Conservation (phyloP, 148 eudicot genomes). For the Amaranthus cruentus region DNA sequence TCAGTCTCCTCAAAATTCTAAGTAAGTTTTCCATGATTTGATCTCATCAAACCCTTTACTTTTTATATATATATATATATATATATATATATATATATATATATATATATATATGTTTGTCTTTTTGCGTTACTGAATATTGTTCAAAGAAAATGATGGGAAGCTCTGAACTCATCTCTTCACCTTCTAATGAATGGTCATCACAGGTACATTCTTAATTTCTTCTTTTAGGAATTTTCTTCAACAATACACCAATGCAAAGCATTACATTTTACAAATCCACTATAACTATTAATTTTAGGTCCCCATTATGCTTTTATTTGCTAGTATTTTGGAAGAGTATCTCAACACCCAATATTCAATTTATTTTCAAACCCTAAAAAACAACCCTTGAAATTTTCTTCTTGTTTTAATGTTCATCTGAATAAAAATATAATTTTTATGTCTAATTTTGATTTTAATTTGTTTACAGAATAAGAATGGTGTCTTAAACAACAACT, state of each 20-base stretch:
- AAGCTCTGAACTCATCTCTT: constrained; percentile 7
- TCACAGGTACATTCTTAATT: constrained; percentile 9
- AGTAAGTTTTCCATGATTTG: constrained; percentile 33
- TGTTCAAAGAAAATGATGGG: constrained; percentile 19
- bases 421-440: background rate
- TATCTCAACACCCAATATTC: constrained; percentile 19
- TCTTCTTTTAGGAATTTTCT: constrained; percentile 13
- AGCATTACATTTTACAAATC: background rate
- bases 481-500: constrained; percentile 22
- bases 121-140: constrained; percentile 16
- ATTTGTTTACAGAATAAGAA: constrained; percentile 16
- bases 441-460: constrained; percentile 5
- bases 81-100: background rate
- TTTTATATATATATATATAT: constrained; percentile 21
- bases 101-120: constrained; percentile 29
- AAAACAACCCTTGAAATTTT: background rate
- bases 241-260: constrained; percentile 14
- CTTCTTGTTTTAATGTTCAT: too few species aligned
- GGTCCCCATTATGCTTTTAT: constrained; percentile 24
- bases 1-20: background rate
- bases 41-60: constrained; percentile 30
- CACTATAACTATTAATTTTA: constrained; percentile 14
- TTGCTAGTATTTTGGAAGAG: constrained; percentile 31
- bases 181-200: constrained; percentile 30
- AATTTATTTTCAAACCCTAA: constrained; percentile 20